These are phyloP conservation scores for Kwoniella sp. DNA, from an alignment of 768 basidiomycete species.

Conservation along the genomic window DNA sequence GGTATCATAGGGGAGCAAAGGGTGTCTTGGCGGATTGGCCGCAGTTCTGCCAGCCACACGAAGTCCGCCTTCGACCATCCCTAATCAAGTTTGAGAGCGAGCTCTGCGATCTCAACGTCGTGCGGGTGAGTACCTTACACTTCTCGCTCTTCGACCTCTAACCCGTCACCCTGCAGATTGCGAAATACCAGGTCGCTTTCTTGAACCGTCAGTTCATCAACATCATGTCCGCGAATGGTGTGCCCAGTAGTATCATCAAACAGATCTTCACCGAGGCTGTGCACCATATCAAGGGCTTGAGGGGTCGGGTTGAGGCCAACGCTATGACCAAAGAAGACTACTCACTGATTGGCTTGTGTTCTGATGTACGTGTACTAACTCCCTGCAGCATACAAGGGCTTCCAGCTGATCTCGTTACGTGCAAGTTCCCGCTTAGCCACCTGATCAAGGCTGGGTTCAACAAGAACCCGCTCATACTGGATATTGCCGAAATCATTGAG, in stretches of 20 bases:
- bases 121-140: conserved; percentile 33
- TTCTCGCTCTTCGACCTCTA: conserved; percentile 1
- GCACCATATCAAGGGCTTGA: conserved; percentile 31
- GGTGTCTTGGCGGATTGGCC: conserved; percentile 45
- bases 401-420: background rate
- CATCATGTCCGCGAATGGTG: conserved; percentile 42
- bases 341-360: conserved; percentile 24
- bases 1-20: conserved; percentile 38
- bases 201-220: conserved; percentile 50
- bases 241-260: conserved; percentile 37
- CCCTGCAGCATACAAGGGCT: background rate
- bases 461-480: conserved; percentile 39
- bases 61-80: conserved; percentile 39
- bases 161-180: conserved; percentile 24
- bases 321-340: conserved; percentile 26
- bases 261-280: conserved; percentile 43
- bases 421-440: conserved; percentile 38
- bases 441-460: conserved; percentile 43
- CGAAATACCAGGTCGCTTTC: conserved; percentile 44
- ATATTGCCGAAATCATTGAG: conserved; percentile 42
- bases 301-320: conserved; percentile 18
- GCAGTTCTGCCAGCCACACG: conserved; percentile 17
- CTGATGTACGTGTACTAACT: conserved; percentile 14
- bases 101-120: conserved; percentile 40
- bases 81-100: conserved; percentile 42